Percentiles rank a stretch among this genome's conserved stretches.
phyloP scores from a whole-genome alignment of 1,139 yeast species.

The Blastobotrys petasosporus region DNA sequence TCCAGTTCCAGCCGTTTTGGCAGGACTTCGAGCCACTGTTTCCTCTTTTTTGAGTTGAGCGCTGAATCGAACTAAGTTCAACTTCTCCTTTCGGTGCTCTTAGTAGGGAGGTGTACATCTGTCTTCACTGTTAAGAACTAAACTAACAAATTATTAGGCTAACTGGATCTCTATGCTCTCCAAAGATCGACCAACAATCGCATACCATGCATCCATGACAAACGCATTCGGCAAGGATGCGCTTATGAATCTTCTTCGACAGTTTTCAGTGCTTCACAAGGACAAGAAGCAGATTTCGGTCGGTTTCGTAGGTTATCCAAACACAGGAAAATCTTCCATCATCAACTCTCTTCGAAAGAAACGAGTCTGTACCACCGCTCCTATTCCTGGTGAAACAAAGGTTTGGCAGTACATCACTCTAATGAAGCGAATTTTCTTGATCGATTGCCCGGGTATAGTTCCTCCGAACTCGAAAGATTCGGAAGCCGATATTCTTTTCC shows the following conservation, averaged over 20 bases:
- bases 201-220: constrained; percentile 96
- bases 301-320: constrained; percentile 96
- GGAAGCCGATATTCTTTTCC: constrained; percentile 87
- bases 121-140: constrained; percentile 19
- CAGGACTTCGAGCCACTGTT: constrained; percentile 39
- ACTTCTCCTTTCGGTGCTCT: constrained; percentile 27
- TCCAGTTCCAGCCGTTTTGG: constrained; percentile 44
- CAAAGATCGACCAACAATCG: constrained; percentile 87
- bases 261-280: constrained; percentile 81
- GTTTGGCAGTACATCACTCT: constrained; percentile 98
- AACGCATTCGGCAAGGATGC: constrained; percentile 98
- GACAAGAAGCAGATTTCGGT: constrained; percentile 96
- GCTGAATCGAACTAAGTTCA: constrained; percentile 13
- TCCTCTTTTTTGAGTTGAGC: constrained; percentile 46
- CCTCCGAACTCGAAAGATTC: constrained; percentile 89
- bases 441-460: constrained; percentile 98
- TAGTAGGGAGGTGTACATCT: constrained; percentile 38
- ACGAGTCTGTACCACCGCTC: constrained; percentile 96
- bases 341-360: constrained; percentile 89
- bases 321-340: constrained; percentile 93
- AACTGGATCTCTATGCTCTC: constrained; percentile 97
- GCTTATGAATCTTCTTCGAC: constrained; percentile 84
- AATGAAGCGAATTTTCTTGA: constrained; percentile 90
- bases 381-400: constrained; percentile 97
- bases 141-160: constrained; percentile 64